Base-by-base conservation (phyloP, 2,329 filamentous ascomycete genomes). In the Xylariaceae sp. region DNA sequence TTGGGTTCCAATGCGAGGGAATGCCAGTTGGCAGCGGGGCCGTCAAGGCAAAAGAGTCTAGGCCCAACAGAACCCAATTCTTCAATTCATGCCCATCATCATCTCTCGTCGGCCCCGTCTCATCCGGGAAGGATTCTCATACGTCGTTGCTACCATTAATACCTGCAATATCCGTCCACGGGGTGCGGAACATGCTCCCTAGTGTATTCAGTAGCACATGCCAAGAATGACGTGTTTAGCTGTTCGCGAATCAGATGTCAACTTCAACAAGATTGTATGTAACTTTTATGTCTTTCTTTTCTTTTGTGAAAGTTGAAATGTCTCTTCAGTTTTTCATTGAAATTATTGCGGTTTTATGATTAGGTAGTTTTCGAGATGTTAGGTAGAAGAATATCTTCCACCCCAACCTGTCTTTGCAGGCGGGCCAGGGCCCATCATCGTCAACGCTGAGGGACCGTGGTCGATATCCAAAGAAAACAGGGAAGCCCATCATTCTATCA, bases 401-500 rank as follows among this genome's bases (percentile, higher is more conserved):
- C 57, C 44, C 49, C 9, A 18, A 34, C 56, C 56, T 56, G 10
- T 59, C 60, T 62, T 50, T 50, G 51, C 59, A 52, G 53, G 47
- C 35, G 44, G 39, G 47, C 59, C 53, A 39, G 44, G 45, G 51
- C 51, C 53, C 48, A 55, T 30, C 23, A 30, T 56, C 44, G 53
- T 57, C 56, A 55, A 61, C 58, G 39, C 54, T 55, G 54, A 30
- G 23, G 49, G 51, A 53, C 58, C 52, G 35, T 64, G 62, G 62
- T 30, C 61, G 49, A 30, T 51, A 63, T 64, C 62, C 59, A 57
- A 48, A 58, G 5, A 59, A 62, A 60, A 53, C 13, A 58, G 48
- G 18, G 49, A 52, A 55, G 13, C 56, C 51, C 13, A 42, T 51
- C 60, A 55, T 37, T 59, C 58, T 55, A 60, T 63, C 44, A 17